Evolutionary conservation across 768 basidiomycete species (phyloP).

Genomic region (Lepiota venenata): DNA sequence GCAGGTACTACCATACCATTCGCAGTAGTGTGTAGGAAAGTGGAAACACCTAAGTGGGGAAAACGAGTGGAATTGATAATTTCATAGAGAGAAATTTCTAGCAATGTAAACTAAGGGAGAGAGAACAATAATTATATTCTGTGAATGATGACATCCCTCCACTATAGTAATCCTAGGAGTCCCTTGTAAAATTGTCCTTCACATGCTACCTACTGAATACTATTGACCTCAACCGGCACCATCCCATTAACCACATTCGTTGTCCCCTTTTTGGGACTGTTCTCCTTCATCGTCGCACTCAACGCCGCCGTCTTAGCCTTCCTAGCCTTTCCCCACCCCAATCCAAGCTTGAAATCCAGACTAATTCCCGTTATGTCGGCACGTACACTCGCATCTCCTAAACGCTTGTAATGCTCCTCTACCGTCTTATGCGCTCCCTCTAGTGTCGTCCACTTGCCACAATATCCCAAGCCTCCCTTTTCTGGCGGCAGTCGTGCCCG

Average conservation of each 20-base stretch:
- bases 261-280: neutral
- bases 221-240: constrained; percentile 7
- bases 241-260: neutral
- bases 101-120: too few relatives aligned
- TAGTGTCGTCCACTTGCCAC: constrained; percentile 53
- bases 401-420: constrained; percentile 41
- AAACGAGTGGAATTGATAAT: too few relatives aligned
- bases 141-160: too few relatives aligned
- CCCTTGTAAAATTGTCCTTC: neutral
- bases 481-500: constrained; percentile 50
- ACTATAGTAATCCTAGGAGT: too few relatives aligned
- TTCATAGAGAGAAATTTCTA: too few relatives aligned
- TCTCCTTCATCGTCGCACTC: neutral
- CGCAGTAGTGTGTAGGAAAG: too few relatives aligned
- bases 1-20: neutral
- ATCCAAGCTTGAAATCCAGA: constrained; percentile 8
- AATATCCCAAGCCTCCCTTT: constrained; percentile 63
- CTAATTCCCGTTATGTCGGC: constrained; percentile 11
- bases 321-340: constrained; percentile 9
- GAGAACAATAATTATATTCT: too few relatives aligned
- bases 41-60: too few relatives aligned
- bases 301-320: neutral
- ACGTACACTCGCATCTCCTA: constrained; percentile 15
- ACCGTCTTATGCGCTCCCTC: constrained; percentile 57
- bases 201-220: constrained; percentile 1